Evolutionary conservation across 495 filamentous ascomycete species (phyloP).

Genomic region (Gamarada debralockiae): DNA sequence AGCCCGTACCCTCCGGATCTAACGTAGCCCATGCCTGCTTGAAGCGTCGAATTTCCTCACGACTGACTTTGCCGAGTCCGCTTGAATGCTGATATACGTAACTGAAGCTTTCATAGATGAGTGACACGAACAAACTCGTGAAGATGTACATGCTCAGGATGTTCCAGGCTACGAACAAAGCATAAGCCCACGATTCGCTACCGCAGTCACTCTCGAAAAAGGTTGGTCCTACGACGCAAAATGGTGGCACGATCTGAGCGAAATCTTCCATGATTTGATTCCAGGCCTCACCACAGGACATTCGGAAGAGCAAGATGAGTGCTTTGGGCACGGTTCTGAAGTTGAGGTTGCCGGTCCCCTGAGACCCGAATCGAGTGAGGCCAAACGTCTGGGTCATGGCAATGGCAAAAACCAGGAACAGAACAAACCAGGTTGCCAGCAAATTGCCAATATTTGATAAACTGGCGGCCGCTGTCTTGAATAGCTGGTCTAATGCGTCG

Average conservation of each 20-base stretch:
- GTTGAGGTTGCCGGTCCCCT: conserved; percentile 80
- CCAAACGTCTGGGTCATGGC: conserved; percentile 96
- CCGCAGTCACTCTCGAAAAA: conserved; percentile 93
- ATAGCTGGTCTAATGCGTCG: conserved; percentile 96
- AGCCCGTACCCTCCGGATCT: conserved; percentile 87
- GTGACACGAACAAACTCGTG: conserved; percentile 94
- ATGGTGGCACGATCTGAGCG: conserved; percentile 69
- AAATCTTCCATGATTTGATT: conserved; percentile 96
- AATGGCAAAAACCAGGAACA: conserved; percentile 95
- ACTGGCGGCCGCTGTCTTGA: conserved; percentile 98
- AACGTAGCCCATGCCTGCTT: conserved; percentile 98
- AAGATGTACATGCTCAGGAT: conserved; percentile 99
- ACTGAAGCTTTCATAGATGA: conserved; percentile 99
- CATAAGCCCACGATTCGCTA: conserved; percentile 78
- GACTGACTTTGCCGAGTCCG: conserved; percentile 74
- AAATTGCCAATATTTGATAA: conserved; percentile 87
- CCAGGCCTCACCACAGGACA: conserved; percentile 93
- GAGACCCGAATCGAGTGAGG: conserved; percentile 76
- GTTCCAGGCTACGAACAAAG: conserved; percentile 95
- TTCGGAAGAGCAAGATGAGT: conserved; percentile 88
- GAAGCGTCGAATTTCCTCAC: conserved; percentile 92
- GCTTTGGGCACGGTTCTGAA: conserved; percentile 91
- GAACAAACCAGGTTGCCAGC: conserved; percentile 92
- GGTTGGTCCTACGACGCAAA: conserved; percentile 61
- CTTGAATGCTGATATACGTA: conserved; percentile 98